Percentiles rank a stretch among this genome's conserved stretches.
Evolutionary conservation across 192 early-diverging fungal species (phyloP).

Genomic region (Pilaira anomala): DNA sequence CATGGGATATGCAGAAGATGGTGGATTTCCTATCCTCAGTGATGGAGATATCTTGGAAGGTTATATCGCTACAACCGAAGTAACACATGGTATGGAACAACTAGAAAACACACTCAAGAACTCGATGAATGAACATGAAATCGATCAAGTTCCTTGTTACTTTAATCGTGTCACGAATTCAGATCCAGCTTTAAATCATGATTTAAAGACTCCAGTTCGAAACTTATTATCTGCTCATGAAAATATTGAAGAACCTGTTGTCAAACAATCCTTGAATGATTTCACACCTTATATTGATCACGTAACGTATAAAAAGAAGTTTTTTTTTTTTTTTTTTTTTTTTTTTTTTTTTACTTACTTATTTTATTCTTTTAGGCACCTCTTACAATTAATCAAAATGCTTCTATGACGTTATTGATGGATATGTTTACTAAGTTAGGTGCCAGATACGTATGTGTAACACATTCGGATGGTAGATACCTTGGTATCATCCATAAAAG

Average conservation of each 20-base stretch:
- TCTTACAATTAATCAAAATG: conserved; percentile 63
- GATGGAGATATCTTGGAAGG: conserved; percentile 62
- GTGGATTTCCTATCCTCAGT: conserved; percentile 71
- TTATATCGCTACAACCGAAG: conserved; percentile 78
- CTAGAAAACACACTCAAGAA: conserved; percentile 13
- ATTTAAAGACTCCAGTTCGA: not conserved
- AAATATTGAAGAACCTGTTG: not conserved
- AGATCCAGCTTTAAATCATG: not conserved
- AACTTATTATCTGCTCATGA: not conserved
- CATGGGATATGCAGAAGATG: conserved; percentile 60
- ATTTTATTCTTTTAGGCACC: conserved; percentile 58
- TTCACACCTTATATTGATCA: conserved; percentile 41
- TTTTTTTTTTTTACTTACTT: not conserved
- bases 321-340: not conserved
- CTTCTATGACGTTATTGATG: conserved; percentile 82
- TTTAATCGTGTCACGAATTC: not conserved
- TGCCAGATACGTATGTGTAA: conserved; percentile 76
- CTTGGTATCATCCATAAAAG: conserved; percentile 88
- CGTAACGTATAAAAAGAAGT: conserved; percentile 12
- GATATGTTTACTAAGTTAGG: conserved; percentile 86
- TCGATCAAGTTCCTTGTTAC: conserved; percentile 13
- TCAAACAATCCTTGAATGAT: conserved; percentile 17
- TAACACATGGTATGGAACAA: conserved; percentile 66
- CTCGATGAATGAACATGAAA: conserved; percentile 12
- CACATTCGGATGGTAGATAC: conserved; percentile 62